phyloP scores from a whole-genome alignment of 2,329 filamentous ascomycete genomes.

The Sclerotinia glacialis region DNA sequence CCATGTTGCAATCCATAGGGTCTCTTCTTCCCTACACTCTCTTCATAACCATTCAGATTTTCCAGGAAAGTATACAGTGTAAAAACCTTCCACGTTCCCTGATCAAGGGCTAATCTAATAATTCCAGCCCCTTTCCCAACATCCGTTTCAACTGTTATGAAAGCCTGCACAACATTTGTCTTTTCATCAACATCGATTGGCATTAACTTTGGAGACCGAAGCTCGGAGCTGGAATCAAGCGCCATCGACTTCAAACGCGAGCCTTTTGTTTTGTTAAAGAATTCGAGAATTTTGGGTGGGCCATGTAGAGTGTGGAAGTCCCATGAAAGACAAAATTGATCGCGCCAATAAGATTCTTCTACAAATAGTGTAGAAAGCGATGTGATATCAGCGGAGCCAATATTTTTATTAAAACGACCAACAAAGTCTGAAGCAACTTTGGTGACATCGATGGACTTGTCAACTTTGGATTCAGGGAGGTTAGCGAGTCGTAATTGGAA shows the following conservation, averaged over 20 bases:
- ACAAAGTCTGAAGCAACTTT: conserved; percentile 26
- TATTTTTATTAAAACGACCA: conserved; percentile 40
- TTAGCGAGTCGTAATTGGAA: conserved; percentile 30
- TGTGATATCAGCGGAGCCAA: conserved; percentile 42
- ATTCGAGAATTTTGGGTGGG: conserved; percentile 39
- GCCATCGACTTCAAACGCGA: conserved; percentile 41
- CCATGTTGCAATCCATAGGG: conserved; percentile 58
- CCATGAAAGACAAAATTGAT: conserved; percentile 57
- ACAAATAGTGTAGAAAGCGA: conserved; percentile 44
- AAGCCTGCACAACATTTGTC: conserved; percentile 54
- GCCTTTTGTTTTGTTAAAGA: conserved; percentile 34
- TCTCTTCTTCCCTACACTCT: conserved; percentile 47
- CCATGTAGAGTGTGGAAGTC: conserved; percentile 53
- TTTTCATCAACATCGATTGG: conserved; percentile 47
- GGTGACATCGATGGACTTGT: conserved; percentile 25
- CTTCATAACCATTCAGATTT: conserved; percentile 54
- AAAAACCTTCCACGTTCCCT: conserved; percentile 57
- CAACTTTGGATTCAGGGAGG: conserved; percentile 23
- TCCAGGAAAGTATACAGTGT: conserved; percentile 60
- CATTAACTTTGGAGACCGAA: conserved; percentile 32
- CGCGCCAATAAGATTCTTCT: conserved; percentile 54
- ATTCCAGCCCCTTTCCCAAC: conserved; percentile 57
- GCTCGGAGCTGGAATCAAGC: conserved; percentile 36
- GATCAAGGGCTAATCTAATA: conserved; percentile 46
- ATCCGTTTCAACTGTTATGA: conserved; percentile 52